Evolutionary conservation across 305 asterid genomes (phyloP).

Genomic region (Galium porrigens): DNA sequence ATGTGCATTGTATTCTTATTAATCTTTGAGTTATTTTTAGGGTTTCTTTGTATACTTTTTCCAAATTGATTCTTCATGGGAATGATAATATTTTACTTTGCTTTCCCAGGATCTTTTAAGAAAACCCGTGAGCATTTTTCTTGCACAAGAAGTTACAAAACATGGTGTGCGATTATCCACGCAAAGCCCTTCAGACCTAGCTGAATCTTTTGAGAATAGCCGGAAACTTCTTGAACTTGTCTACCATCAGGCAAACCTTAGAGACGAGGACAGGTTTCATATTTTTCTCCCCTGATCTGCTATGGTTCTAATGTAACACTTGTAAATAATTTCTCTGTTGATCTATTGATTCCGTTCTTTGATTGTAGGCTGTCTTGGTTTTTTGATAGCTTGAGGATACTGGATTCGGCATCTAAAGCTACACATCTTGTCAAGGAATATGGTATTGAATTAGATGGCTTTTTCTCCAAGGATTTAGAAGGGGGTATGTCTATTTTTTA

Average conservation of each 20-base stretch:
- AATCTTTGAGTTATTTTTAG: background rate
- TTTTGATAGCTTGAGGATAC: constrained; percentile 46
- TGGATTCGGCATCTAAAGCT: constrained; percentile 20
- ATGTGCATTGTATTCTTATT: background rate
- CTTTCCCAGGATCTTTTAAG: constrained; percentile 55
- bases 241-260: constrained; percentile 30
- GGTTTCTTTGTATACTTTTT: background rate
- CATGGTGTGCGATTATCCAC: constrained; percentile 25
- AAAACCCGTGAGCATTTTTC: constrained; percentile 57
- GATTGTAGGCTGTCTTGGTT: constrained; percentile 43
- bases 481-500: constrained; percentile 14
- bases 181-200: constrained; percentile 22
- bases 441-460: constrained; percentile 21
- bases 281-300: constrained; percentile 8
- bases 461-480: constrained; percentile 16
- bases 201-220: constrained; percentile 41
- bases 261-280: constrained; percentile 38
- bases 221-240: constrained; percentile 33
- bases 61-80: background rate
- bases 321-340: constrained; percentile 4
- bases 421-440: constrained; percentile 16
- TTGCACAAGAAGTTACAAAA: constrained; percentile 42
- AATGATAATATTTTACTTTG: background rate
- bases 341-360: constrained; percentile 7
- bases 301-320: background rate